Base-by-base conservation (phyloP, 1,139 yeast species). In the Suhomyces kunorum region DNA sequence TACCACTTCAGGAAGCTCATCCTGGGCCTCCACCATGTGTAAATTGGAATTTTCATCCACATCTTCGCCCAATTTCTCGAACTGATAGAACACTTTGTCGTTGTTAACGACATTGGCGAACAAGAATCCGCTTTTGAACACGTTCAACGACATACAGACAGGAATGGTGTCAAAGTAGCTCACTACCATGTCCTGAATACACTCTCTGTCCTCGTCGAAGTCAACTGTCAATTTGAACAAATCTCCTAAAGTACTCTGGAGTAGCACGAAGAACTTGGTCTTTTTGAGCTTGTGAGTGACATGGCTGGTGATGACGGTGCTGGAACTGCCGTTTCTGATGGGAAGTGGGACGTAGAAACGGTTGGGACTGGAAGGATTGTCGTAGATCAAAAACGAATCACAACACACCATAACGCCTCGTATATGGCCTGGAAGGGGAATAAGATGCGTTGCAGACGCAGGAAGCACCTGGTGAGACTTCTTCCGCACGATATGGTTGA, bases 91-190 rank as follows among this genome's bases (percentile, higher is more conserved):
- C 18, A 68, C 60, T 49, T 81, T 85, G 53, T 83, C 81, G 19
- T 84, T 80, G 44, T 69, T 63, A 44, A 83, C 81, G 8, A 80
- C 67, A 47, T 84, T 82, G 1, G 85, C 85, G 56, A 78, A 86
- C 32, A 92, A 54, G 51, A 80, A 85, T 0, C 98, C 98, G 13
- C 85, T 76, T 48, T 78, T 84, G 47, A 89, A 73, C 36, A 90
- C 79, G 37, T 75, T 68, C 12, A 90, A 53, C 9, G 74, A 61
- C 11, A 71, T 66, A 19, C 85, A 72, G 1, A 74, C 60, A 1
- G 89, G 84, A 17, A 87, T 73, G 0, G 94, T 76, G 56, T 88
- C 97, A 61, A 89, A 90, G 55, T 84, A 88, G 4, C 60, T 53
- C 9, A 66, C 47, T 2, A 38, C 46, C 1, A 66, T 55, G 26